Percentiles rank a stretch among this genome's conserved stretches.
Conservation (phyloP, 2,329 filamentous ascomycete species). For the Paraphoma sp. region DNA sequence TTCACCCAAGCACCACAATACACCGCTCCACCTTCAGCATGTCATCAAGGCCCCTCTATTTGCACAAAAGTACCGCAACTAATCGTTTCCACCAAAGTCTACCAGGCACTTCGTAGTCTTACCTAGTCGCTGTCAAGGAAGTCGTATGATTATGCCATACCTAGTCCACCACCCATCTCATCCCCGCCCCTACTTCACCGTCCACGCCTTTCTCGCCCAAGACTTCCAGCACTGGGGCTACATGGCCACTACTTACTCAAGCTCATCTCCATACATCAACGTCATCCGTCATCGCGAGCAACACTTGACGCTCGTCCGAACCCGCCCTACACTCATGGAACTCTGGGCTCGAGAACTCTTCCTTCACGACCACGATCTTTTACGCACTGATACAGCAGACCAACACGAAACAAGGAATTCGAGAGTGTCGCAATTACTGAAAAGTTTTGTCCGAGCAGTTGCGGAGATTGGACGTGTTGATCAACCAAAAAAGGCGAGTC, state of each 20-base stretch:
- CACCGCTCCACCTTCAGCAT: too few species aligned
- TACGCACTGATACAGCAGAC: too few species aligned
- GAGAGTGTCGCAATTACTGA: not conserved
- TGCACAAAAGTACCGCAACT: too few species aligned
- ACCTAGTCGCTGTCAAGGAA: not conserved
- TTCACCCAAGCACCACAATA: too few species aligned
- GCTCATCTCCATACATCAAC: constrained; percentile 16
- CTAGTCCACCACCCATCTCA: constrained; percentile 12
- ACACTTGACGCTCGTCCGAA: constrained; percentile 1
- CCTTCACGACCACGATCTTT: not conserved
- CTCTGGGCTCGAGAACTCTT: constrained; percentile 25
- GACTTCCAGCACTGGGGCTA: constrained; percentile 24
- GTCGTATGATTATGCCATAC: constrained; percentile 8
- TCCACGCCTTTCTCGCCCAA: constrained; percentile 19
- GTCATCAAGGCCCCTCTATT: too few species aligned
- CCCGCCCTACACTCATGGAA: constrained; percentile 19
- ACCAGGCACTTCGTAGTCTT: too few species aligned
- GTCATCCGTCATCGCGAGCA: constrained; percentile 18
- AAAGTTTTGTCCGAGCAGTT: not conserved
- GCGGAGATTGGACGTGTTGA: not conserved
- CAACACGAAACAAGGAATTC: too few species aligned
- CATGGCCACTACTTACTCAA: constrained; percentile 15
- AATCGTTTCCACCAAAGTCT: too few species aligned
- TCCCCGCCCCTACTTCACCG: constrained; percentile 17
- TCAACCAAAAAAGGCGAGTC: not conserved